These are phyloP conservation scores for Tricholoma terreum DNA, from an alignment of 768 basidiomycete species.

Conservation along the genomic window DNA sequence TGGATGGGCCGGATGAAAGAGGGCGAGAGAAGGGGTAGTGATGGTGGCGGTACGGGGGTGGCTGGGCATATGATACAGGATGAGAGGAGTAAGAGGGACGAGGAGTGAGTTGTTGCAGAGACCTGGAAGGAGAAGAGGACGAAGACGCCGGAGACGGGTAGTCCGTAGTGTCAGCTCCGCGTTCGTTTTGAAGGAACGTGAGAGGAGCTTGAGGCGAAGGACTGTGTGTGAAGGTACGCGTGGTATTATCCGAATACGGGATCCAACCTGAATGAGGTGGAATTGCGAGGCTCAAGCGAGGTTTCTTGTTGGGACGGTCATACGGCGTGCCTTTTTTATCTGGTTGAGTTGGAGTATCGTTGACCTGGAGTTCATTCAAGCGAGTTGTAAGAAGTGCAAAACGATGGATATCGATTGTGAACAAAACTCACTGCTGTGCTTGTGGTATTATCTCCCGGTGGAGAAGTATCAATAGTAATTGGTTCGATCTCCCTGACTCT, in stretches of 20 bases:
- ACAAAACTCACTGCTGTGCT: not conserved
- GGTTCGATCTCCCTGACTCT: not conserved
- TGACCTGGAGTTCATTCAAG: too few species aligned
- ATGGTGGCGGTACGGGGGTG: not conserved
- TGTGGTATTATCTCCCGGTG: not conserved
- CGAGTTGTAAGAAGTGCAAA: too few species aligned
- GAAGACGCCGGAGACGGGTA: not conserved
- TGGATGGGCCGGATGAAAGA: not conserved
- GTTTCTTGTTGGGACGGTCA: not conserved
- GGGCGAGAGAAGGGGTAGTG: not conserved
- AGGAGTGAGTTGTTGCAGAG: not conserved
- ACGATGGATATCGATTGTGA: too few species aligned
- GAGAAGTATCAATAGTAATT: not conserved
- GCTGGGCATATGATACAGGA: too few species aligned
- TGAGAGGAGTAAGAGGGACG: not conserved
- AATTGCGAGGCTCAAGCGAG: not conserved
- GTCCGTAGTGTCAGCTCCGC: not conserved
- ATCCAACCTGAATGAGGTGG: not conserved
- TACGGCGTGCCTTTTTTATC: too few species aligned
- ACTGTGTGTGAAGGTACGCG: not conserved
- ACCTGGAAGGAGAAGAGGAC: not conserved
- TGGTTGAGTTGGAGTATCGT: too few species aligned
- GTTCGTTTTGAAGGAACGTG: not conserved
- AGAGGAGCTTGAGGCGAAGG: not conserved
- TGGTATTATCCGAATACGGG: not conserved